Evolutionary conservation across 2,329 filamentous ascomycete genomes (phyloP), one percentile per base, ranked within the genome.

Genomic region (Xylaria sp.): DNA sequence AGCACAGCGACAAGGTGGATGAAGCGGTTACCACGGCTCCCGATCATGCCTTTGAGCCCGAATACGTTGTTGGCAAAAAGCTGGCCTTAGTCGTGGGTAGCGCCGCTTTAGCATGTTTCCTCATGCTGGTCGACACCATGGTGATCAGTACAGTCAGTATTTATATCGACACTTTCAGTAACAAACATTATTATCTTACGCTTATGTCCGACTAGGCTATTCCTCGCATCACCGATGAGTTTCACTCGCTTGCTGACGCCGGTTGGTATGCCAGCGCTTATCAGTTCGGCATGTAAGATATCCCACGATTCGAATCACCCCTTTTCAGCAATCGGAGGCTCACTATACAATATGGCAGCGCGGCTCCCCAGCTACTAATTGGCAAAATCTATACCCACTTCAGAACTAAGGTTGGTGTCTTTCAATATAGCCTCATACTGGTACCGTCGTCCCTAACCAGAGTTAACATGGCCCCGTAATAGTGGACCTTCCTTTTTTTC

Each of bases 401-500:
- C n/a, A 39, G 11, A 2, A n/a, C 5, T 0, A 61, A 61, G 19
- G 58, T 61, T 14, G 8, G 21, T 19, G 42, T 19, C 42, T n/a
- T 19, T 2, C 42, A 47, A 47, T 3, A 7, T 14, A 19, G 42
- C 12, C 36, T 4, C 36, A 42, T 14, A 9, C 36, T 42, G 36
- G 3, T 14, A 42, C 36, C 12, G 36, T 42, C 36, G 12, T 42
- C 36, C 12, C 36, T 14, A 14, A 14, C 12, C 36, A 14, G 36
- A 11, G 11, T 42, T 42, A 42, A 42, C 42, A 47, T 47, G 42
- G 21, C 34, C n/a, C 8, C 11, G 11, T 21, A 14, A 14, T 2
- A 34, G 65, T 68, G 62, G 65, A 58, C 69, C 2, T 70, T 65
- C 19, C 48, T 68, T 1, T 17, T 32, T 5, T 70, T 64, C 47